These are phyloP conservation scores for Jatropha podagrica DNA, from an alignment of 441 rosid species.

Conservation along the genomic window DNA sequence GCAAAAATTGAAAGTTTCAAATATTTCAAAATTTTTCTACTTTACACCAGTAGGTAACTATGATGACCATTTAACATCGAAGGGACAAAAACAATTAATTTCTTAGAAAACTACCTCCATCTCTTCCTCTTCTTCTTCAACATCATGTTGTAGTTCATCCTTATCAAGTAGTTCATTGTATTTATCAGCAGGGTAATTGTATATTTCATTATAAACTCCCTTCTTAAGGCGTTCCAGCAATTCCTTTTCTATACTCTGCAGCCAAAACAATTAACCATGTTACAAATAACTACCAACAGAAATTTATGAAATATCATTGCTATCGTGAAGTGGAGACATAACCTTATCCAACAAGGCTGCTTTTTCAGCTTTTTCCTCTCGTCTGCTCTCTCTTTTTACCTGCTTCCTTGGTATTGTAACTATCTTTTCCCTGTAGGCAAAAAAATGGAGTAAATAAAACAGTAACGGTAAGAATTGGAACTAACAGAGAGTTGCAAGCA, in stretches of 20 bases:
- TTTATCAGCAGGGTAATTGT: conserved; percentile 47
- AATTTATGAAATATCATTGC: neutral
- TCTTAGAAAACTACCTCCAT: conserved; percentile 39
- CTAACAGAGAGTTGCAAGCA: neutral
- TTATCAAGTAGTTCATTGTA: conserved; percentile 52
- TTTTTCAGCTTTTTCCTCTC: conserved; percentile 73
- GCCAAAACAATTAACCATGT: conserved; percentile 3
- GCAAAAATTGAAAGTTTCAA: neutral
- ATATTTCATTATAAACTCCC: conserved; percentile 67
- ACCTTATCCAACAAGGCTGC: conserved; percentile 85
- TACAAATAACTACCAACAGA: conserved; percentile 11
- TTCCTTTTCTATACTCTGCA: conserved; percentile 75
- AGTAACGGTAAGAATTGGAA: neutral
- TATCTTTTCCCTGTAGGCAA: conserved; percentile 56
- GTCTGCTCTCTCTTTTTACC: conserved; percentile 63
- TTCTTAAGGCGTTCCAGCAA: conserved; percentile 64
- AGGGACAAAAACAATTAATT: too few species aligned
- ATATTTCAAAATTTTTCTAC: neutral
- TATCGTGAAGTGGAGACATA: neutral
- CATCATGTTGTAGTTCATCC: conserved; percentile 31
- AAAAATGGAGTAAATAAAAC: neutral
- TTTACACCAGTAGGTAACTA: neutral
- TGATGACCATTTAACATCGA: neutral
- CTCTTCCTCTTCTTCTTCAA: conserved; percentile 39
- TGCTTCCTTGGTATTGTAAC: conserved; percentile 60